Conservation (phyloP, 768 basidiomycete genomes). For the Mycena leptocephala region DNA sequence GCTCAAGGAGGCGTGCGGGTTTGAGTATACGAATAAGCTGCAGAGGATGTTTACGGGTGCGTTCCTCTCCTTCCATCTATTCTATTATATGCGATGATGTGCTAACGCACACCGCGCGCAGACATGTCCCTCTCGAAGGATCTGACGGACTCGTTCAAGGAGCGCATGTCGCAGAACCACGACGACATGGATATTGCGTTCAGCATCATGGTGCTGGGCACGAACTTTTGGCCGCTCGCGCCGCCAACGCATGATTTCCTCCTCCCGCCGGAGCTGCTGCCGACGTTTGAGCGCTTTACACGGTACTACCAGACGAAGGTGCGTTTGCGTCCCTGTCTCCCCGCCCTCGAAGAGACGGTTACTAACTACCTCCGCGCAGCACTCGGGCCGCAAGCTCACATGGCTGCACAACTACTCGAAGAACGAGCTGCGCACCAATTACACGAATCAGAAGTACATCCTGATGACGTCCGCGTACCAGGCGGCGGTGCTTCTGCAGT, state of each 20-base stretch:
- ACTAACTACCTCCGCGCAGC: conserved; percentile 65
- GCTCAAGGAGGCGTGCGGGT: conserved; percentile 96
- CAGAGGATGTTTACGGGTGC: conserved; percentile 97
- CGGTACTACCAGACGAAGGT: conserved; percentile 83
- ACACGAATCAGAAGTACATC: conserved; percentile 95
- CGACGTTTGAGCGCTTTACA: conserved; percentile 92
- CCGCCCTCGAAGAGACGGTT: neutral
- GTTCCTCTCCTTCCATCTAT: conserved; percentile 28
- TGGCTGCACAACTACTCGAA: conserved; percentile 99
- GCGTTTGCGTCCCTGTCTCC: neutral
- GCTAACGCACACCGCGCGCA: conserved; percentile 45
- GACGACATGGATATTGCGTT: conserved; percentile 90
- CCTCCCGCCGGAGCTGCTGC: conserved; percentile 89
- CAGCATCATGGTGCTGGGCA: conserved; percentile 93
- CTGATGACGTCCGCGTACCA: conserved; percentile 96
- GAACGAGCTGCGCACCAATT: conserved; percentile 95
- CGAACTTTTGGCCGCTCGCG: conserved; percentile 95
- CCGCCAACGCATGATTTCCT: conserved; percentile 89
- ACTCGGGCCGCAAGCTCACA: conserved; percentile 96
- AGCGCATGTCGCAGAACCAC: conserved; percentile 91
- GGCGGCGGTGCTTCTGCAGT: conserved; percentile 93
- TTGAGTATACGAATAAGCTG: conserved; percentile 97
- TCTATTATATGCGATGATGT: neutral
- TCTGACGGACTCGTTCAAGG: conserved; percentile 95
- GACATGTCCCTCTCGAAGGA: conserved; percentile 98